These are phyloP conservation scores for Trichosporon coremiiforme DNA, from an alignment of 1,284 basidiomycete species.

Conservation along the genomic window DNA sequence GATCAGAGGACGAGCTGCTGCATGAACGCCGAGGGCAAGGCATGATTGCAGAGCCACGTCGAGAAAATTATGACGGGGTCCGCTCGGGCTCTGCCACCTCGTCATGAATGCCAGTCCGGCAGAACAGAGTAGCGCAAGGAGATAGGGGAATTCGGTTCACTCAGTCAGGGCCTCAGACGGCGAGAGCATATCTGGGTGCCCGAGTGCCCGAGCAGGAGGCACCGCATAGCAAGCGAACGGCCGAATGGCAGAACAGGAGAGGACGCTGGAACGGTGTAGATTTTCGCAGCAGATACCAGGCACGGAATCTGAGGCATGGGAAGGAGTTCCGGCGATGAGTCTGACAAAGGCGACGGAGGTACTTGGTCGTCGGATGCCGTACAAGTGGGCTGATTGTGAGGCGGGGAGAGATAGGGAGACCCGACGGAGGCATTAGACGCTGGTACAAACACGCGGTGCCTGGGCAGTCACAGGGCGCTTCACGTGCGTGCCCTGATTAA, in stretches of 20 bases:
- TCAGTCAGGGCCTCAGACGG: conserved; percentile 7
- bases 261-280: conserved; percentile 3
- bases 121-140: not conserved
- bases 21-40: not conserved
- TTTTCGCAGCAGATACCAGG: not conserved
- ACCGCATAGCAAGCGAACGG: not conserved
- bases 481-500: conserved; percentile 9
- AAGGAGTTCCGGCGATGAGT: not conserved
- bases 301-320: conserved; percentile 5
- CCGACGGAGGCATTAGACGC: conserved; percentile 5
- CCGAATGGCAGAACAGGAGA: not conserved
- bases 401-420: not conserved
- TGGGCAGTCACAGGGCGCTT: conserved; percentile 16
- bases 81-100: conserved; percentile 7
- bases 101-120: conserved; percentile 12
- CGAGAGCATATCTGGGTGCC: conserved; percentile 14
- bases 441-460: not conserved
- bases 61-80: conserved; percentile 4
- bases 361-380: conserved; percentile 6
- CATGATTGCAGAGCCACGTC: not conserved
- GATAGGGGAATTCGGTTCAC: conserved; percentile 14
- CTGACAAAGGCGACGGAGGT: not conserved
- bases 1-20: not conserved
- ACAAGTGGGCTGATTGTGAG: conserved; percentile 12
- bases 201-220: conserved; percentile 8